phyloP scores from a whole-genome alignment of 2,329 filamentous ascomycete genomes.

The Falciphora oryzae region DNA sequence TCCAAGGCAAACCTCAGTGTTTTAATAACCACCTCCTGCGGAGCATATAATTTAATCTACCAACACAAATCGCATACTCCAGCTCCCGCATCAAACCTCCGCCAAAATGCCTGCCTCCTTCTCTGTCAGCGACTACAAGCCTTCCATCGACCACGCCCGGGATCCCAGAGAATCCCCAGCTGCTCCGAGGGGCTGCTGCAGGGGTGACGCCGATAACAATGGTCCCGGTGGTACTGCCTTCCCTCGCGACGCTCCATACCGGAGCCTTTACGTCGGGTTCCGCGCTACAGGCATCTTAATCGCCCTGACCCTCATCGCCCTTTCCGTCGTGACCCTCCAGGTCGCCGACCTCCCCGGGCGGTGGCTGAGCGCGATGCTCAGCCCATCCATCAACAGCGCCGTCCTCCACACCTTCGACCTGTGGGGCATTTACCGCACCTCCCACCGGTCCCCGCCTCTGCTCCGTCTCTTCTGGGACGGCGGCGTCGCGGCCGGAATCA shows the following conservation, averaged over 20 bases:
- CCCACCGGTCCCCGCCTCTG: background rate
- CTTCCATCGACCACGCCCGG: background rate
- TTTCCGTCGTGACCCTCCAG: background rate
- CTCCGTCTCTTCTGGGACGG: conserved; percentile 8
- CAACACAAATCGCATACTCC: background rate
- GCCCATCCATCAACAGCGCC: conserved; percentile 4
- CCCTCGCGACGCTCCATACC: background rate
- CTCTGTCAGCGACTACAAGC: background rate
- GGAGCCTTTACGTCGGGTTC: background rate
- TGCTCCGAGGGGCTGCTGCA: background rate
- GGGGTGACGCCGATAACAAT: background rate
- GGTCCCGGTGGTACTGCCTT: background rate
- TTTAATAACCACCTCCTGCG: too few species aligned
- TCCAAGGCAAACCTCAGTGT: too few species aligned
- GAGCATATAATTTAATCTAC: too few species aligned
- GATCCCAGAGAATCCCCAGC: background rate
- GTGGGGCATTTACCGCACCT: background rate
- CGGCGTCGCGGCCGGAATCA: background rate
- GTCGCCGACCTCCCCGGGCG: background rate
- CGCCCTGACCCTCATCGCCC: conserved; percentile 2
- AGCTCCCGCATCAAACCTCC: too few species aligned
- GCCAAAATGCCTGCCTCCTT: background rate
- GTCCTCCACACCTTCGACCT: conserved; percentile 1
- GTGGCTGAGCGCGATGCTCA: conserved; percentile 8
- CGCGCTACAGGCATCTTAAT: background rate